These are phyloP conservation scores for Avena atlantica DNA, from an alignment of 176 grass and related monocot species.

Conservation along the genomic window DNA sequence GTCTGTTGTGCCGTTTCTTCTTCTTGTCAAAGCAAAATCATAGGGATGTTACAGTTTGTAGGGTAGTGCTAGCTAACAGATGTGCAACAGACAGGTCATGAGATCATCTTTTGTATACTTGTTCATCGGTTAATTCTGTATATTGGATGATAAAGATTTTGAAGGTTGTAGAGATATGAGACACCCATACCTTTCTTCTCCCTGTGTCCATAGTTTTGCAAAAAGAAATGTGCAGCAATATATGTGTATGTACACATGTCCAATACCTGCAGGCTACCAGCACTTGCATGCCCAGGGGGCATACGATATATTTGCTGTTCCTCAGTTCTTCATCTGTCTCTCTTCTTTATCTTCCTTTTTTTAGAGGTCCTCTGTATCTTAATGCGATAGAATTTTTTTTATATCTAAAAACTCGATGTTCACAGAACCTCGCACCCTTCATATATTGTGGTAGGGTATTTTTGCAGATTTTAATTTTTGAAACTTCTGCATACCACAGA, in stretches of 20 bases:
- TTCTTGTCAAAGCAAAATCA: neutral
- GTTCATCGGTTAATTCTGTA: neutral
- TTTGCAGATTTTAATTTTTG: neutral
- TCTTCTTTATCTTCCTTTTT: neutral
- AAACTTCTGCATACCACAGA: neutral
- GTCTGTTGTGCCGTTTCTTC: neutral
- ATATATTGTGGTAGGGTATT: neutral
- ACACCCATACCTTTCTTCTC: neutral
- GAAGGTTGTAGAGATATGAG: neutral
- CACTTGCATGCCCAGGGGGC: neutral
- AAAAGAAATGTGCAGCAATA: neutral
- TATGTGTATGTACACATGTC: neutral
- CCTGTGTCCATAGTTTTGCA: neutral
- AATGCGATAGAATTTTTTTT: neutral
- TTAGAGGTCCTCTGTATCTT: no score
- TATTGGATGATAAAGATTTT: slow-evolving; percentile 4
- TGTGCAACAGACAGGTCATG: neutral
- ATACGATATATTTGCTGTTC: neutral
- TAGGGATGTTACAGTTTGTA: slow-evolving; percentile 19
- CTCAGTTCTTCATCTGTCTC: neutral
- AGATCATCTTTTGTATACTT: slow-evolving; percentile 29
- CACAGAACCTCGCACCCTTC: neutral
- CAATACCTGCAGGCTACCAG: neutral
- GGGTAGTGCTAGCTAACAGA: neutral
- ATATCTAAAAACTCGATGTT: no score